phyloP scores from a whole-genome alignment of 2,329 filamentous ascomycete species.

The Phaeosphaeria sp. region DNA sequence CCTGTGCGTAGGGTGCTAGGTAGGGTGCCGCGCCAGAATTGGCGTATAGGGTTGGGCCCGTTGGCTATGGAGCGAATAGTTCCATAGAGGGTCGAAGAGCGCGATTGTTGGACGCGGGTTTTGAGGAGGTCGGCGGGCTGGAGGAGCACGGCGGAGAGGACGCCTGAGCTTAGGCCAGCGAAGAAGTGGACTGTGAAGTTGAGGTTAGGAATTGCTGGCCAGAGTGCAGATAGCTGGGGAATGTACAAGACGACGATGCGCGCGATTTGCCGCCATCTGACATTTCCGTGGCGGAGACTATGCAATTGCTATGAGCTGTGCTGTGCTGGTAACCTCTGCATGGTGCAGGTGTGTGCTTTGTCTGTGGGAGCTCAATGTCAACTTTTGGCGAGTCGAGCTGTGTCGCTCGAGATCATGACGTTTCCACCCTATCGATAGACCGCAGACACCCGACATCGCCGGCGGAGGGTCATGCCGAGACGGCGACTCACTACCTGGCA shows the following conservation, averaged over 20 bases:
- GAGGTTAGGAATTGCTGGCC: not conserved
- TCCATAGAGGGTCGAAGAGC: conserved; percentile 68
- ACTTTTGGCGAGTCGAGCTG: not conserved
- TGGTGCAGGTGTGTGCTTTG: not conserved
- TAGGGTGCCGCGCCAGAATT: conserved; percentile 90
- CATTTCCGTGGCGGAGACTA: conserved; percentile 52
- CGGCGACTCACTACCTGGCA: not conserved
- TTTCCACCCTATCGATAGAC: not conserved
- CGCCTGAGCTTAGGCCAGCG: conserved; percentile 85
- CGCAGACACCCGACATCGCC: not conserved
- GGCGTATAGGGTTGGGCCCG: conserved; percentile 70
- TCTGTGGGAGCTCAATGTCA: not conserved
- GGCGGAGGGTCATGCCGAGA: conserved; percentile 19
- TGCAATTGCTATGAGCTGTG: conserved; percentile 26
- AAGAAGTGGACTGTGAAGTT: conserved; percentile 72
- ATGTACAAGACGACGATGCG: conserved; percentile 59
- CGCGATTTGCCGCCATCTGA: conserved; percentile 58
- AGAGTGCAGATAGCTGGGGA: not conserved
- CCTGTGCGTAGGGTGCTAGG: conserved; percentile 94
- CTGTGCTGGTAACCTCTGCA: not conserved
- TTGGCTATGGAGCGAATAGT: conserved; percentile 74
- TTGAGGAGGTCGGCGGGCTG: conserved; percentile 97
- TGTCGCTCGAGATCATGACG: conserved; percentile 19
- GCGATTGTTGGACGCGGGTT: conserved; percentile 91
- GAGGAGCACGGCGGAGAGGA: conserved; percentile 86